Evolutionary conservation across 495 filamentous ascomycete genomes (phyloP).

Genomic region (Penicillium soppii): DNA sequence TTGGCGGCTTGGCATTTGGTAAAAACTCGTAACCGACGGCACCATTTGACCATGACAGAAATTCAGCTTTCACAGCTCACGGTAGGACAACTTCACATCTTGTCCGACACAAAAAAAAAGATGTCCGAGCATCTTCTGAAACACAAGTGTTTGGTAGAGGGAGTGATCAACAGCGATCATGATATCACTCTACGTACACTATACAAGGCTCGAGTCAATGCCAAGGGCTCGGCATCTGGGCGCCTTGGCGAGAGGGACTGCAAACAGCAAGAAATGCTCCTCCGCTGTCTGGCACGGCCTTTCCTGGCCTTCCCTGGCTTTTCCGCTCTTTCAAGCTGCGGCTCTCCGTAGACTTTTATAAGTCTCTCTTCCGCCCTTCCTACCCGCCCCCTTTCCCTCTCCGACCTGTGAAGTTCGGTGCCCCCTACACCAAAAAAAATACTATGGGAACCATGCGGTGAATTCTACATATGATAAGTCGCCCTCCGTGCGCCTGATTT

Average conservation of each 20-base stretch:
- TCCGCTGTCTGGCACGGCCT: slow-evolving; percentile 30
- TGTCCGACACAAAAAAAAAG: slow-evolving; percentile 3
- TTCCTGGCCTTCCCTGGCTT: slow-evolving; percentile 24
- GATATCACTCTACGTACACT: slow-evolving; percentile 6
- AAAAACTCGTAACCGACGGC: slow-evolving; percentile 19
- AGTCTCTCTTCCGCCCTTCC: slow-evolving; percentile 11
- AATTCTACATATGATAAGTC: slow-evolving; percentile 29
- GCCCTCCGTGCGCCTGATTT: slow-evolving; percentile 34
- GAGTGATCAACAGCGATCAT: neutral
- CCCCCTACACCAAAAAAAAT: slow-evolving; percentile 7
- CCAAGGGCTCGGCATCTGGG: slow-evolving; percentile 49
- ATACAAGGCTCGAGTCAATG: slow-evolving; percentile 20
- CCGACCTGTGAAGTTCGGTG: slow-evolving; percentile 8
- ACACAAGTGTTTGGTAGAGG: neutral
- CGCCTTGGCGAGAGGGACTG: slow-evolving; percentile 40
- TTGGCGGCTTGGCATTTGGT: slow-evolving; percentile 41
- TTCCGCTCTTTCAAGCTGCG: slow-evolving; percentile 20
- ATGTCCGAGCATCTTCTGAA: neutral
- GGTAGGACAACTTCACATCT: slow-evolving; percentile 8
- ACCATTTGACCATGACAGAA: slow-evolving; percentile 6
- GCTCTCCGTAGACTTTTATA: slow-evolving; percentile 11
- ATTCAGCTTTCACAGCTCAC: slow-evolving; percentile 5
- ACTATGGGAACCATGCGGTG: slow-evolving; percentile 39
- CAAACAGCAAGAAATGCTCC: slow-evolving; percentile 25
- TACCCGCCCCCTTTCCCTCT: slow-evolving; percentile 6